These are phyloP conservation scores for Plasmopara halstedii DNA, from an alignment of 352 stramenopile genomes.

Conservation along the genomic window DNA sequence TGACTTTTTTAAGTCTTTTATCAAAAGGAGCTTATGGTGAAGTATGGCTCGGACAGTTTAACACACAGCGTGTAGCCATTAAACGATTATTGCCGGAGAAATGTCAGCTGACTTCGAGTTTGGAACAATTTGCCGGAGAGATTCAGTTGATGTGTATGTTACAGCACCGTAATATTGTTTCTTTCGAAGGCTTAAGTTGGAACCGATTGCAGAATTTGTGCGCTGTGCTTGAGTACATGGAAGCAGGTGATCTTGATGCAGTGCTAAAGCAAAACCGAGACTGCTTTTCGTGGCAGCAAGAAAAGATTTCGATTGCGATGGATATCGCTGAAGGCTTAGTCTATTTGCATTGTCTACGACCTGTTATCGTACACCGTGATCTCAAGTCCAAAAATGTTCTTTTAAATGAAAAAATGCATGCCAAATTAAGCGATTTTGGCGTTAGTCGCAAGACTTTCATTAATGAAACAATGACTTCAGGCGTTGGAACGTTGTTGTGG, in stretches of 20 bases:
- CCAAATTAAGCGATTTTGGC: constrained; percentile 86
- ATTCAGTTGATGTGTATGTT: constrained; percentile 65
- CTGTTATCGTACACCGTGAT: constrained; percentile 76
- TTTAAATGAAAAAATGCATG: constrained; percentile 51
- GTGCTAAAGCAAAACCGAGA: constrained; percentile 47
- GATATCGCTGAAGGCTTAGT: constrained; percentile 74
- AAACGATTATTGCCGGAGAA: constrained; percentile 64
- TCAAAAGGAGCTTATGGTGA: constrained; percentile 69
- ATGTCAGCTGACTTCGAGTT: constrained; percentile 31
- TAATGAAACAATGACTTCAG: constrained; percentile 72
- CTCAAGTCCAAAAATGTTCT: constrained; percentile 86
- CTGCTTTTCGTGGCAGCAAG: constrained; percentile 50
- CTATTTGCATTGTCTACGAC: constrained; percentile 72
- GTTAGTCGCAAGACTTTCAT: constrained; percentile 64
- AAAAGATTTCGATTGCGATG: constrained; percentile 79
- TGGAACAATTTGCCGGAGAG: constrained; percentile 67
- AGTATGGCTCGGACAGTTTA: constrained; percentile 58
- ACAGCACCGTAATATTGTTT: constrained; percentile 72
- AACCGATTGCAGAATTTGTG: constrained; percentile 57
- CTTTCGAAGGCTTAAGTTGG: constrained; percentile 68
- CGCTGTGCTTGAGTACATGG: constrained; percentile 76
- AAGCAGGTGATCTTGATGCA: constrained; percentile 52
- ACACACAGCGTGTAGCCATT: constrained; percentile 65
- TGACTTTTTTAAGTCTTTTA: constrained; percentile 55
- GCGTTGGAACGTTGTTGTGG: constrained; percentile 76